These are phyloP conservation scores for Chalaropsis ovoidea DNA, from an alignment of 2,329 filamentous ascomycete genomes.

Conservation along the genomic window DNA sequence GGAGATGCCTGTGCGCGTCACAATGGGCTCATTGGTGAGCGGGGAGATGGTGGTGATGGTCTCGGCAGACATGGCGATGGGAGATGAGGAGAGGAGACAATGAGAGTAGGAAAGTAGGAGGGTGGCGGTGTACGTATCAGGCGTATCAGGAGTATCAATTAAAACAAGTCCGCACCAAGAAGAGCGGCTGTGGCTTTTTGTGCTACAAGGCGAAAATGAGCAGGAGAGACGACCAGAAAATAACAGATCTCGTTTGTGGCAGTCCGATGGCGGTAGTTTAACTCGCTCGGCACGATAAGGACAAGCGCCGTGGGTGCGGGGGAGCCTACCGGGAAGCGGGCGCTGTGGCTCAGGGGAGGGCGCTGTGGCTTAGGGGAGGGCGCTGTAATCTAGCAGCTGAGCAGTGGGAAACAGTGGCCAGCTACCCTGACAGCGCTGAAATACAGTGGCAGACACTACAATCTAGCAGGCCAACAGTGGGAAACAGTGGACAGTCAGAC, in stretches of 20 bases:
- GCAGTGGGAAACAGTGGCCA: neutral
- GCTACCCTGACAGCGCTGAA: no score
- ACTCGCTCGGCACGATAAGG: neutral
- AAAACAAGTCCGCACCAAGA: neutral
- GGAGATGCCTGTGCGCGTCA: constrained; percentile 67
- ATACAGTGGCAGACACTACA: neutral
- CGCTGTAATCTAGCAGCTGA: neutral
- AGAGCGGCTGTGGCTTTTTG: neutral
- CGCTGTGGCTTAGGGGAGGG: no score
- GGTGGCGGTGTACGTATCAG: neutral
- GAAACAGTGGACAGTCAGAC: no score
- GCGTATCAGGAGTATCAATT: neutral
- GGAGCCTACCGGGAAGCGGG: neutral
- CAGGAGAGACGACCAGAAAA: neutral
- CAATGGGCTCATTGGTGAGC: constrained; percentile 71
- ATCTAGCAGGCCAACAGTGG: no score
- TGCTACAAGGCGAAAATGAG: neutral
- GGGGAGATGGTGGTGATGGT: constrained; percentile 75
- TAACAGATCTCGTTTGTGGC: neutral
- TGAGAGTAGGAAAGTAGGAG: neutral
- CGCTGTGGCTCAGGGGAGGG: neutral
- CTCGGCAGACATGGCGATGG: constrained; percentile 49
- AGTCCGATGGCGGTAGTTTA: neutral
- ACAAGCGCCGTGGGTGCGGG: constrained; percentile 5
- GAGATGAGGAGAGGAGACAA: neutral